Evolutionary conservation across 371 early-diverging fungal species (phyloP), one percentile per base, ranked within the genome.

Genomic region (Mucor piriformis): DNA sequence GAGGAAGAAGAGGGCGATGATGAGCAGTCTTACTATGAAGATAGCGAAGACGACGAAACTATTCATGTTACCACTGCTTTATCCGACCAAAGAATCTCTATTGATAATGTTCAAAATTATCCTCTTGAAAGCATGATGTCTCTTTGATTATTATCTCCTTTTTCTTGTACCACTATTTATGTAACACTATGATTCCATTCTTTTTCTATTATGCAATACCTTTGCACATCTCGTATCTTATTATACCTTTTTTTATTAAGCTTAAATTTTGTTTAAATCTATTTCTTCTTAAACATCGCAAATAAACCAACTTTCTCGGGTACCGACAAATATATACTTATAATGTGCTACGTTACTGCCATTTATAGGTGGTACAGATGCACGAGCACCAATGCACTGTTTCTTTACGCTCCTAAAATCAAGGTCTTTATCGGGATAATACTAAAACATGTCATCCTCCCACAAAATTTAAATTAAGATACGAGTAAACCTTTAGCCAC

Each of bases 1-100:
- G 52, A 48, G 16, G 64, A 58, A 8, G 64, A 52, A 8, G 37
- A 57, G 12, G 35, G 50, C 18, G 42, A 42, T 29, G 29, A 29
- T 29, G 29, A 29, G 8, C 29, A 29, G 8, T 29, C 4, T 8
- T 29, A 29, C 8, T 29, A 42, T 10, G 42, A 42, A 18, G 42
- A 42, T 18, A 42, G 42, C 15, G 50, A 57, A 6, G 11, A 37
- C 38, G 21, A 25, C 16, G 35, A 44, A 21, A 32, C 34, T 3
- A 34, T 44, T 23, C 34, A 21, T 20, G 27, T 60, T 24, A 46
- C 37, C 35, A 61, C 54, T 1, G 46, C 61, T 1, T 40, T 61
- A 15, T 61, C 34, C 4, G 54, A 47, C 5, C 61, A 61, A 23
- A 48, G 61, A 40, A 42, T 44, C 24, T 44, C 40, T 11, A 35